Evolutionary conservation across 208 protist genomes (phyloP), one percentile per base, ranked within the genome.

Genomic region (Zelonia costaricensis): DNA sequence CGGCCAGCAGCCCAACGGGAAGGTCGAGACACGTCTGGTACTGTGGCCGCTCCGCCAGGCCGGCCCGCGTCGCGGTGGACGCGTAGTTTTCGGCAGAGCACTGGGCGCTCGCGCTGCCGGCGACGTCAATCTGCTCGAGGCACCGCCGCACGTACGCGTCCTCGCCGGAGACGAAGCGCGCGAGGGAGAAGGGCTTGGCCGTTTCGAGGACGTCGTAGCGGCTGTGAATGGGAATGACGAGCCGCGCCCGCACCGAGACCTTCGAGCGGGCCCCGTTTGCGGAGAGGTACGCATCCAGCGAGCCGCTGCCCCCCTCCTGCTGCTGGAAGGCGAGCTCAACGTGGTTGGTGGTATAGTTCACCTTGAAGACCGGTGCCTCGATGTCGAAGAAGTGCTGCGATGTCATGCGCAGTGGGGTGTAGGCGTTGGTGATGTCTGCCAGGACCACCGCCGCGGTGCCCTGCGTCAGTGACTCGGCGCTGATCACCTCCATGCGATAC

Each of bases 221-320:
- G 25, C 78, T 75, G 68, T 94, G 85, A 69, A 94, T 91, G 6
- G 88, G 88, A 30, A 94, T 57, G n/a, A 84, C 43, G 2, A 93
- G 69, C 5, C 69, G 62, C 9, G 59, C 69, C 2, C 59, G 43
- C 18, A 67, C 51, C 0, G 48, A 15, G 10, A 23, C 6, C 15
- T 1, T 10, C 8, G 16, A 13, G 15, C 42, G 10, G 22, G 8
- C 23, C 2, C 36, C 44, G 31, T 16, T 27, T 25, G 13, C 46
- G 18, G 45, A n/a, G 6, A 66, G 20, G 30, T 62, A 58, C 16
- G 27, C 16, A 23, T 65, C 58, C 20, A 76, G 40, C n/a, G 36
- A 57, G 7, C 46, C 54, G 6, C 45, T 44, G 7, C 45, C 40
- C 25, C 51, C 46, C 6, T n/a, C n/a, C 46, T 20, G 6, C 27